Conservation (phyloP, 345 rosid species). For the Camelina laxa region DNA sequence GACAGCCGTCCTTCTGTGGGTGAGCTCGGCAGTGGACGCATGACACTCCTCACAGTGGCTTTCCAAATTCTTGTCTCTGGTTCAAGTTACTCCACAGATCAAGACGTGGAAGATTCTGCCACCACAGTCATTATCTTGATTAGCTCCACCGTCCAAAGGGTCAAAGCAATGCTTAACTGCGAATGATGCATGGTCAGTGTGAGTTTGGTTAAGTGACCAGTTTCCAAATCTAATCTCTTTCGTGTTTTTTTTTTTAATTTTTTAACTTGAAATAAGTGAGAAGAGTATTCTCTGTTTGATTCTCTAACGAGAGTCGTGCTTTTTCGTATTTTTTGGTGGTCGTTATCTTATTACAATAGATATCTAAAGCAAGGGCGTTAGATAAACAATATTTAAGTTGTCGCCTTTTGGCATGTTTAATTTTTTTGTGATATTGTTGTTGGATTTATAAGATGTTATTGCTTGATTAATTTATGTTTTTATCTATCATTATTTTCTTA, state of each 20-base stretch:
- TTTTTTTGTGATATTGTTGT: slow-evolving; percentile 1
- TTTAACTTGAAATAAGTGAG: slow-evolving; percentile 18
- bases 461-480: no score
- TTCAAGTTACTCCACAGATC: slow-evolving; percentile 31
- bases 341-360: not conserved
- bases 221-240: slow-evolving; percentile 7
- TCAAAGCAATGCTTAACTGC: slow-evolving; percentile 59
- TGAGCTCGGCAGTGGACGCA: not conserved
- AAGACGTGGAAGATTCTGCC: slow-evolving; percentile 50
- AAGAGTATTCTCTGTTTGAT: slow-evolving; percentile 12
- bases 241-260: not conserved
- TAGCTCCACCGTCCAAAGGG: slow-evolving; percentile 62
- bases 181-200: slow-evolving; percentile 27
- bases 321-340: not conserved
- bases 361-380: slow-evolving; percentile 33
- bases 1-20: slow-evolving; percentile 43
- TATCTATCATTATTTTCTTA: no score
- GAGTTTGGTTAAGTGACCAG: not conserved
- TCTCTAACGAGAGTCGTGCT: slow-evolving; percentile 24
- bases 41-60: slow-evolving; percentile 63
- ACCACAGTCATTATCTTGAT: slow-evolving; percentile 63
- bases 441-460: not conserved
- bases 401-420: slow-evolving; percentile 13
- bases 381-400: slow-evolving; percentile 23
- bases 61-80: slow-evolving; percentile 65